Base-by-base conservation (phyloP, 148 eudicot species). In the Fagopyrum homotropicum region DNA sequence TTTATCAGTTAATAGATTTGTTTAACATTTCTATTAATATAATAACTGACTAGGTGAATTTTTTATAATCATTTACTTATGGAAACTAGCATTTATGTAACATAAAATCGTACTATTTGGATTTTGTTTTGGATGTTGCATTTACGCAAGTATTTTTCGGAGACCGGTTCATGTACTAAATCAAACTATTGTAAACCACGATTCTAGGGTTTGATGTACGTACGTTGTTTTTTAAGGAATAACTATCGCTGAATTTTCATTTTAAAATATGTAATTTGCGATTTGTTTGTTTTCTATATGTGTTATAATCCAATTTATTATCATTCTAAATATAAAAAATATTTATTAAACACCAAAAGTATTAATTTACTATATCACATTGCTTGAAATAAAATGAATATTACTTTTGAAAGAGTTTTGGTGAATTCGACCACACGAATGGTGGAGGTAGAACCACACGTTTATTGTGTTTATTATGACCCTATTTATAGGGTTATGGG, bases 121-220 rank as follows among this genome's bases (percentile, higher is more conserved):
- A 66, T 66, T 66, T 66, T 14, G 71, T 12, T 66, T 66, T 66
- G 71, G 71, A 66, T 66, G 71, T 35, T 66, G 71, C 71, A 66
- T 66, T 66, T 43, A 66, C 11, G 17, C n/a, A 66, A 66, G 71
- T 66, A 66, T 66, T 66, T 66, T 66, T 66, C 11, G 71, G 71
- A 66, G 17, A 35, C 46, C 71, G 71, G 19, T 66, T 40, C 71
- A 66, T 12, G 43, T 66, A 45, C 47, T 66, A 66, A 64, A 64
- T 64, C 69, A 64, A 64, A 64, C n/a, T 66, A 14, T 5, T 29
- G 3, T 66, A 66, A 66, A 66, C 71, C 71, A 35, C 40, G 71
- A 11, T 35, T 66, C 46, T 66, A 66, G 71, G 71, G 71, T 66
- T 66, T 66, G 46, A 9, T 59, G 64, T 22, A 59, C 68, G 64